These are phyloP conservation scores for Colletotrichum noveboracense DNA, from an alignment of 2,329 filamentous ascomycete genomes.

Conservation along the genomic window DNA sequence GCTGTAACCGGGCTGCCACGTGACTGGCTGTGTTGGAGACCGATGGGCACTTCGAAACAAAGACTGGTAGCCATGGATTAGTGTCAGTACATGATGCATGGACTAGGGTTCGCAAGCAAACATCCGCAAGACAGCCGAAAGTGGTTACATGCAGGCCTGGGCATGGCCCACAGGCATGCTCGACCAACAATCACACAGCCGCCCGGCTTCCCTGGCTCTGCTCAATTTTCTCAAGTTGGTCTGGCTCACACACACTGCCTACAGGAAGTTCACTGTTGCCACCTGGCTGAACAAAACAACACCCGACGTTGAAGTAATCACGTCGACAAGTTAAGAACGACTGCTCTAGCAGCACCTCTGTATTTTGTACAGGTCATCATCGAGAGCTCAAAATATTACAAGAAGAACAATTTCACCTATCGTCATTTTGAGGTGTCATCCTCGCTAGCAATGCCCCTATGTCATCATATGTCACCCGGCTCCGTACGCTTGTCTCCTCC, in stretches of 20 bases:
- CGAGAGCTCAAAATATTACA: too few species aligned
- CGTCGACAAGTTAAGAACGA: background rate
- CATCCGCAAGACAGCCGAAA: background rate
- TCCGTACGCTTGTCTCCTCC: too few species aligned
- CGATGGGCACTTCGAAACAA: background rate
- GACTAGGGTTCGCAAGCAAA: background rate
- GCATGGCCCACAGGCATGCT: background rate
- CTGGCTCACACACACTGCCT: rapidly evolving
- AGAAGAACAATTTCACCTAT: too few species aligned
- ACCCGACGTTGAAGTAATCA: background rate
- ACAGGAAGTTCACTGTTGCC: background rate
- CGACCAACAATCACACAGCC: background rate
- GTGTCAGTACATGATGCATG: background rate
- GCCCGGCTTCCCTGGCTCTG: background rate
- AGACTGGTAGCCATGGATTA: background rate
- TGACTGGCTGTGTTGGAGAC: background rate
- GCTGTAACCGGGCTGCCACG: background rate
- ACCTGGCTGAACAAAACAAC: background rate
- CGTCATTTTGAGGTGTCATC: too few species aligned
- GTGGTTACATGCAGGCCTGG: background rate
- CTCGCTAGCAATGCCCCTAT: too few species aligned
- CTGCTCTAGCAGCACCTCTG: too few species aligned
- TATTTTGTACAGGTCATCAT: too few species aligned
- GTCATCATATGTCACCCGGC: too few species aligned
- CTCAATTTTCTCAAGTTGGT: rapidly evolving